Percentiles rank a stretch among this genome's conserved stretches.
Evolutionary conservation across 106 monocot genomes (phyloP).

Genomic region (Allium cepa): DNA sequence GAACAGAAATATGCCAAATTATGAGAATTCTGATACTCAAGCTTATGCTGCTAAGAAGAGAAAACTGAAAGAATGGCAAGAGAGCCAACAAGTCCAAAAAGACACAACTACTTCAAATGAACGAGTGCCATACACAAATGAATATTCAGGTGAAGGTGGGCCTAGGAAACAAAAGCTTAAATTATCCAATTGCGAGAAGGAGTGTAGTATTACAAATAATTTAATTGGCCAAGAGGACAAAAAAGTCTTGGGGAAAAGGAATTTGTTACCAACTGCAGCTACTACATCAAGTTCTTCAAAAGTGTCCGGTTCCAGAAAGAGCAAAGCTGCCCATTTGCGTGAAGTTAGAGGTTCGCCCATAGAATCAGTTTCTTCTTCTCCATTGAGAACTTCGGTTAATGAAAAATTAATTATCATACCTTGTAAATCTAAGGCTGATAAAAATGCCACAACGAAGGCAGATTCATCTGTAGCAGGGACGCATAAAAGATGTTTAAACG

Average conservation of each 20-base stretch:
- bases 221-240: constrained; percentile 10
- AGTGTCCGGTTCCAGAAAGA: constrained; percentile 45
- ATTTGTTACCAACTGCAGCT: constrained; percentile 18
- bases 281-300: constrained; percentile 63
- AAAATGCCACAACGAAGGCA: constrained; percentile 11
- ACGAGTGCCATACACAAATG: constrained; percentile 11
- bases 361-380: constrained; percentile 73
- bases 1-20: constrained; percentile 18
- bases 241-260: constrained; percentile 10
- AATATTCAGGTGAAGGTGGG: constrained; percentile 19
- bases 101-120: constrained; percentile 3
- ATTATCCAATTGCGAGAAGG: constrained; percentile 31
- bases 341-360: constrained; percentile 51
- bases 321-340: constrained; percentile 27
- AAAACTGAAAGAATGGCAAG: constrained; percentile 42
- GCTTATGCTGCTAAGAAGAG: constrained; percentile 41
- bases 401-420: constrained; percentile 17
- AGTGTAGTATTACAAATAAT: constrained; percentile 12
- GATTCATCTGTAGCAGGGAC: constrained; percentile 15
- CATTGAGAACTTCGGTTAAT: constrained; percentile 28
- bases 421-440: constrained; percentile 6
- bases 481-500: constrained; percentile 28
- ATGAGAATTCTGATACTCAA: constrained; percentile 16
- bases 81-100: constrained; percentile 8
- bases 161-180: constrained; percentile 34